phyloP scores from a whole-genome alignment of 163 green algal genomes.

The Chloromonas sp. region DNA sequence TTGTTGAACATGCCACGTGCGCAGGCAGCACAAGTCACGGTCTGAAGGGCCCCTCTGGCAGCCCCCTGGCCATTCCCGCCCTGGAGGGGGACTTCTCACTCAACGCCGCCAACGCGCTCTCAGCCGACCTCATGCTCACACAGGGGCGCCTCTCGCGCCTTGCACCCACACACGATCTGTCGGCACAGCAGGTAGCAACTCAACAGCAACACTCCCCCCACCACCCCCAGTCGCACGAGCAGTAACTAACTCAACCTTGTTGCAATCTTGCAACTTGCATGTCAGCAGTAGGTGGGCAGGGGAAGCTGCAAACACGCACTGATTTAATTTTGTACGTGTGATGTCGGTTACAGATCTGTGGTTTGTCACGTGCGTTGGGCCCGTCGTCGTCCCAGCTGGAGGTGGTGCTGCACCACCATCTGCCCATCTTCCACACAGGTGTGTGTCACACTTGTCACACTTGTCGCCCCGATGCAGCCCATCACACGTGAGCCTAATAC shows the following conservation, averaged over 20 bases:
- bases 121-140: constrained; percentile 51
- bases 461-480: too few species aligned
- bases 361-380: too few species aligned
- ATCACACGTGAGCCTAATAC: too few species aligned
- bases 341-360: too few species aligned
- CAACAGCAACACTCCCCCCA: not conserved
- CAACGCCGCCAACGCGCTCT: constrained; percentile 72
- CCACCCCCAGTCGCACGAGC: not conserved
- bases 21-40: constrained; percentile 1
- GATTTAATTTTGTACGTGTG: too few species aligned
- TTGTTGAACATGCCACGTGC: too few species aligned
- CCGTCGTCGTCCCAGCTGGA: constrained; percentile 38
- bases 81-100: constrained; percentile 80
- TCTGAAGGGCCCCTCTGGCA: not conserved
- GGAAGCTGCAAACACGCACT: too few species aligned
- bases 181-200: constrained; percentile 56
- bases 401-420: constrained; percentile 69
- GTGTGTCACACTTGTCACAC: too few species aligned
- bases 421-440: constrained; percentile 83
- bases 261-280: constrained; percentile 4
- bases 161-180: constrained; percentile 72
- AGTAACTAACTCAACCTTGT: not conserved
- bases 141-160: constrained; percentile 39
- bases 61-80: constrained; percentile 33
- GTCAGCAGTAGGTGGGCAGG: too few species aligned